phyloP scores from a whole-genome alignment of 768 basidiomycete genomes.

The Mycena floridula region DNA sequence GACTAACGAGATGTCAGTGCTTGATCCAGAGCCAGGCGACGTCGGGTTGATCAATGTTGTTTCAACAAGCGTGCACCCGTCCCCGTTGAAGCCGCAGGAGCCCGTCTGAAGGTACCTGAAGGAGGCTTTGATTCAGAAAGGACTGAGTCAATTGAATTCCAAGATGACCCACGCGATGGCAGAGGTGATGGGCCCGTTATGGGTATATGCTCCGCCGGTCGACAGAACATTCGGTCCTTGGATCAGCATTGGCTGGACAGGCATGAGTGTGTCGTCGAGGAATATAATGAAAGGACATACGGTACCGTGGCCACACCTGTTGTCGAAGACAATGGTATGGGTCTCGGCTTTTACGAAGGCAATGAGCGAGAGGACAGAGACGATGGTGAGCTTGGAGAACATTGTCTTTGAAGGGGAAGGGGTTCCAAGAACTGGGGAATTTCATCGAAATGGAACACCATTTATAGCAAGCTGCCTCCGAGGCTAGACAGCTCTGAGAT shows the following conservation, averaged over 20 bases:
- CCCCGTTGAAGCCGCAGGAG: slow-evolving; percentile 27
- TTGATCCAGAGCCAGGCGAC: slow-evolving; percentile 25
- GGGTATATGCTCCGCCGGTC: slow-evolving; percentile 20
- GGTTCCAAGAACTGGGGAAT: too few species aligned
- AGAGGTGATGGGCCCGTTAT: slow-evolving; percentile 18
- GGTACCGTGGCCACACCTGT: too few species aligned
- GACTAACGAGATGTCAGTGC: slow-evolving; percentile 27
- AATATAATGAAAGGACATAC: too few species aligned
- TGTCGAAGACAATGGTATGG: background rate
- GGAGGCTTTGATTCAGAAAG: too few species aligned
- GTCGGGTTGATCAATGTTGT: slow-evolving; percentile 27
- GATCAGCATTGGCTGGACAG: slow-evolving; percentile 8
- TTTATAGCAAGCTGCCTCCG: too few species aligned
- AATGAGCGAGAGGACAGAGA: too few species aligned
- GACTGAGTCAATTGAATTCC: too few species aligned
- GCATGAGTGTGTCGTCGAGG: too few species aligned
- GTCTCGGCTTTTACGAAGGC: background rate
- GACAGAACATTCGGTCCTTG: slow-evolving; percentile 19
- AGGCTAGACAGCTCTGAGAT: too few species aligned
- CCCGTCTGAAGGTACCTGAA: slow-evolving; percentile 13
- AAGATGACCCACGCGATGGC: slow-evolving; percentile 24
- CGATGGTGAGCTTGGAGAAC: too few species aligned
- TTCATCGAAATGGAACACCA: too few species aligned
- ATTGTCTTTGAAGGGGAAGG: too few species aligned
- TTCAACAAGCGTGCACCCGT: slow-evolving; percentile 28